A percentile compares a stretch with the other conserved stretches of the same genome.
phyloP scores from a whole-genome alignment of 1,284 basidiomycete genomes.

The Apiotrichum brassicae region DNA sequence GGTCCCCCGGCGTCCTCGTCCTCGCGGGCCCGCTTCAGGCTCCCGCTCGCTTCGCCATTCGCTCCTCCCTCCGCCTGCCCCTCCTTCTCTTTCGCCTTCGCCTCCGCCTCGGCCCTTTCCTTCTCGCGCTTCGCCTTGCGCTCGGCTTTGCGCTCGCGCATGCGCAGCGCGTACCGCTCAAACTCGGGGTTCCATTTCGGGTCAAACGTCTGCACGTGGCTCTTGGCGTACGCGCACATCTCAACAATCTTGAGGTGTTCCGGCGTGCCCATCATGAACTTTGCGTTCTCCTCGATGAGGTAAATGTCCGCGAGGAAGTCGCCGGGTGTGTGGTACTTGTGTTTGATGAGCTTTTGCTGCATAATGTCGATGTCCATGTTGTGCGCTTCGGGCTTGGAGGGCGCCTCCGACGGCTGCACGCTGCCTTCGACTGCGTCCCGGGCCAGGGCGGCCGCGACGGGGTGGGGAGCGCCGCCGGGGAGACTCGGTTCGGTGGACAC shows the following conservation, averaged over 20 bases:
- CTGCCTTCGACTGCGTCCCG: background rate
- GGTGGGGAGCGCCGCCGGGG: background rate
- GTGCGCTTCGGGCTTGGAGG: constrained; percentile 43
- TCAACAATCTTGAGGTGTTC: constrained; percentile 74
- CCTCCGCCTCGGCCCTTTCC: constrained; percentile 51
- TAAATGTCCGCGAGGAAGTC: constrained; percentile 82
- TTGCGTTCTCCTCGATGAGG: constrained; percentile 84
- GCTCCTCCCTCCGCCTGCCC: background rate
- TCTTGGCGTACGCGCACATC: constrained; percentile 78
- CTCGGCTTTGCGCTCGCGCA: constrained; percentile 57
- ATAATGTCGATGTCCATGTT: constrained; percentile 89
- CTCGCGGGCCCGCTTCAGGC: constrained; percentile 23
- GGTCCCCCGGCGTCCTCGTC: constrained; percentile 32
- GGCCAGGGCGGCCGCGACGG: background rate
- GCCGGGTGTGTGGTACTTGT: constrained; percentile 77
- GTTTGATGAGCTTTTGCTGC: constrained; percentile 76
- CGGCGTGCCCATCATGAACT: constrained; percentile 64
- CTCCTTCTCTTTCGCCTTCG: constrained; percentile 10
- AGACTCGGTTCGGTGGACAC: constrained; percentile 1
- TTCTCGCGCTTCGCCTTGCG: constrained; percentile 66
- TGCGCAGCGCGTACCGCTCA: constrained; percentile 75
- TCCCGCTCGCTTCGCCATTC: background rate
- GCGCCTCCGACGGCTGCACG: background rate
- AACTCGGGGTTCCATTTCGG: constrained; percentile 74
- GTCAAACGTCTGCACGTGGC: constrained; percentile 82